Percentiles rank a stretch among this genome's conserved stretches.
Conservation (phyloP, 495 filamentous ascomycete genomes). For the Xanthoparmelia taractica region DNA sequence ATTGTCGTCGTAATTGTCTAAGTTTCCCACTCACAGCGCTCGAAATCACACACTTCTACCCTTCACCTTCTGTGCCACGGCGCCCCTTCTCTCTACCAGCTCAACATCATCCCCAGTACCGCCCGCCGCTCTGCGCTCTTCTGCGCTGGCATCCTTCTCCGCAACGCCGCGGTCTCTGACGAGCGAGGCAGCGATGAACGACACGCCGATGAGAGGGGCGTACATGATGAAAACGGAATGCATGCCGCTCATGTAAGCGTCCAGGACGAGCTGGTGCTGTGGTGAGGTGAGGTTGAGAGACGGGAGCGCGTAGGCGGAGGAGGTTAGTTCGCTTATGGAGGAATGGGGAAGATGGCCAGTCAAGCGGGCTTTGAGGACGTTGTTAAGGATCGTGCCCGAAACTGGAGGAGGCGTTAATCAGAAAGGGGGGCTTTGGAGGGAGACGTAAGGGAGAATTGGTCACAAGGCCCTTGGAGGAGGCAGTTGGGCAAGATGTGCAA, state of each 20-base stretch:
- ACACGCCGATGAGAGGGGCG: slow-evolving; percentile 1
- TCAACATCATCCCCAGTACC: no score
- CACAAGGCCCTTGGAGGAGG: not conserved
- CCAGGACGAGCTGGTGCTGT: not conserved
- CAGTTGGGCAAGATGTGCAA: no score
- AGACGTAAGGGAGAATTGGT: not conserved
- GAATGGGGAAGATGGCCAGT: slow-evolving; percentile 1
- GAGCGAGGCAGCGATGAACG: slow-evolving; percentile 4
- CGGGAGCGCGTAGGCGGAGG: slow-evolving; percentile 8
- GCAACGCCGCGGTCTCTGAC: slow-evolving; percentile 8
- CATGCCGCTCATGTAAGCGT: slow-evolving; percentile 9
- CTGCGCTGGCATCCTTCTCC: slow-evolving; percentile 5
- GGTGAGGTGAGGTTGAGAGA: not conserved
- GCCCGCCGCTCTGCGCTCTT: not conserved
- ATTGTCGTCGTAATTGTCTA: no score
- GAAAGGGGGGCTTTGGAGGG: not conserved
- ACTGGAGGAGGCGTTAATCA: not conserved
- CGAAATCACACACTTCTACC: no score
- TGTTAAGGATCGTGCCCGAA: slow-evolving; percentile 5
- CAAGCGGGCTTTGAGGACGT: slow-evolving; percentile 5
- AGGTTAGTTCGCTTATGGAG: slow-evolving; percentile 1
- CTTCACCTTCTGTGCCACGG: no score
- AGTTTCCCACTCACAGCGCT: no score
- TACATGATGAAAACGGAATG: slow-evolving; percentile 10
- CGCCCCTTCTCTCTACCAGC: no score